Base-by-base conservation (phyloP, 768 basidiomycete species). In the Auricularia heimuer region DNA sequence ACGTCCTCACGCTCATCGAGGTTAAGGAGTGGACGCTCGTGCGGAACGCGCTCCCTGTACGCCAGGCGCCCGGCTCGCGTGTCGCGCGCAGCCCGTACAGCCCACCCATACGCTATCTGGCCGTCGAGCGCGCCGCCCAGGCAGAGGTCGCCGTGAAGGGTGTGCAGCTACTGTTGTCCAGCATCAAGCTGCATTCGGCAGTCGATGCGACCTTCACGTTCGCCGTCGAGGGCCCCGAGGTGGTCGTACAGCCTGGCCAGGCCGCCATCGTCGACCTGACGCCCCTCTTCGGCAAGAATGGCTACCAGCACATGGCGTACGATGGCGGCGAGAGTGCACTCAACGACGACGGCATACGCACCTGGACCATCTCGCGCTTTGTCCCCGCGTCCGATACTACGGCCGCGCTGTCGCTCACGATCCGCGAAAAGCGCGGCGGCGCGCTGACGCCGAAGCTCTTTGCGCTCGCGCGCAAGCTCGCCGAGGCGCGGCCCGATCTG, bases 331-430 rank as follows among this genome's bases (percentile, higher is more conserved):
- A 80, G 1, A 78, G 74, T 21, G 75, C 77, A 11, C 73, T 83
- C 18, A 85, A 85, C 68, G 85, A 86, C 70, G 84, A 87, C 68
- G 80, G 83, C 62, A 80, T 87, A 14, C 82, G 85, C 11, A 86
- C 85, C 3, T 87, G 85, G 85, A 86, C 85, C 0, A 76, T 86
- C 18, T 85, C 85, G 2, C 65, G 67, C 21, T 77, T 77, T 14
- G 21, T 69, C 67, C 63, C 63, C 4, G 63, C 62, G 62, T 6
- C 47, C 18, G 47, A 18, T 10, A 18, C 47, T 4, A 1, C 7
- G 12, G 47, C 47, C 18, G 18, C 21, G 6, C 47, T 51, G 18
- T 51, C 47, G 16, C 67, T 86, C 10, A 87, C 86, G 18, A 82
- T 87, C 76, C 78, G 83, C 37, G 74, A 80, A 68, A 83, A 84